A percentile compares a stretch with the other conserved stretches of the same genome.
Conservation (phyloP, 805 yeast genomes). For the Blastobotrys muscicola region DNA sequence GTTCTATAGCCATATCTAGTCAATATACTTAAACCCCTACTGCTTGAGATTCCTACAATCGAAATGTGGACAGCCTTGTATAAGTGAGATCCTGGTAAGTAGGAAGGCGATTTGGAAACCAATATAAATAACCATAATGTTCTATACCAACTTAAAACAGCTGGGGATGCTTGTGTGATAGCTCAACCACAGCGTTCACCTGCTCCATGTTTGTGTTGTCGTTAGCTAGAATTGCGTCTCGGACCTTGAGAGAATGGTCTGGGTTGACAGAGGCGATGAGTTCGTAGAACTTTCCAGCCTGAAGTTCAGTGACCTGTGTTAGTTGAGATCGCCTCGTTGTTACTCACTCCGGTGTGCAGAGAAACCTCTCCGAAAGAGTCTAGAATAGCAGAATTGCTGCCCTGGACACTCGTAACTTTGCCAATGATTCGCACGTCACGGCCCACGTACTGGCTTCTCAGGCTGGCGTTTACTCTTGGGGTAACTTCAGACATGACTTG, state of each 20-base stretch:
- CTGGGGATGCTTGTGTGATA: constrained; percentile 9
- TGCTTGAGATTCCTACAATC: neutral
- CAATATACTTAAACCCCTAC: too few relatives aligned
- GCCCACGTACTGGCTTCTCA: constrained; percentile 15
- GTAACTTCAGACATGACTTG: constrained; percentile 9
- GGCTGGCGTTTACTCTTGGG: constrained; percentile 26
- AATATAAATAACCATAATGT: neutral
- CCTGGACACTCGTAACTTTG: constrained; percentile 21
- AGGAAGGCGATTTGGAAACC: too few relatives aligned
- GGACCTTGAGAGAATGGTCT: constrained; percentile 12
- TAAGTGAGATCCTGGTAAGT: too few relatives aligned
- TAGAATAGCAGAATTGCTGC: constrained; percentile 14
- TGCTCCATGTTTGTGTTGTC: constrained; percentile 4
- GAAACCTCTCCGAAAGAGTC: constrained; percentile 28
- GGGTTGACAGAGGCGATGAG: constrained; percentile 26
- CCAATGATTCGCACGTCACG: constrained; percentile 27
- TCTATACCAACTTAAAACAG: constrained; percentile 7
- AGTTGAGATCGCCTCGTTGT: neutral
- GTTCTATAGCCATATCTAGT: too few relatives aligned
- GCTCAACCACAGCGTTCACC: constrained; percentile 8
- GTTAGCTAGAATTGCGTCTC: neutral
- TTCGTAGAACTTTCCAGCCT: constrained; percentile 26
- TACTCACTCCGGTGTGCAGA: constrained; percentile 18
- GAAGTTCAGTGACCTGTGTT: constrained; percentile 9
- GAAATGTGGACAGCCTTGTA: neutral